Percentiles rank a stretch among this genome's conserved stretches.
phyloP scores from a whole-genome alignment of 140 eudicot genomes.

The Bidens hawaiensis region DNA sequence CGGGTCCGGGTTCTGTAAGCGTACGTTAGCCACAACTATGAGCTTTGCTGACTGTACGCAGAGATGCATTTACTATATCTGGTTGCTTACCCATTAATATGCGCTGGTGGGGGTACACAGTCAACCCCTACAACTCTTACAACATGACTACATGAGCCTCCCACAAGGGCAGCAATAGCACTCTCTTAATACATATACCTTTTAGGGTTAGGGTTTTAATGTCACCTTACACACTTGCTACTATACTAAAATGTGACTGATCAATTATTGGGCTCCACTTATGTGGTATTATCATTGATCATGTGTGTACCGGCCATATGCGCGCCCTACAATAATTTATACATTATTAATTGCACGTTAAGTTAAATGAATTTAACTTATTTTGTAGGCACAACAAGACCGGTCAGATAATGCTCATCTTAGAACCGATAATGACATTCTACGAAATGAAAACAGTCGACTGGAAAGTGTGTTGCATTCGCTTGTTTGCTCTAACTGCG shows the following conservation, averaged over 20 bases:
- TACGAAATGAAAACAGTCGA: slow-evolving; percentile 72
- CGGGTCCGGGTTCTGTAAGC: slow-evolving; percentile 1
- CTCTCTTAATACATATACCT: slow-evolving; percentile 32
- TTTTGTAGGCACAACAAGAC: slow-evolving; percentile 89
- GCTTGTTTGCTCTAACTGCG: slow-evolving; percentile 80
- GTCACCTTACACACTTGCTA: slow-evolving; percentile 16
- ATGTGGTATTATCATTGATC: slow-evolving; percentile 12
- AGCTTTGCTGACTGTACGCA: slow-evolving; percentile 12
- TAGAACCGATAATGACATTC: slow-evolving; percentile 70
- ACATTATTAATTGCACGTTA: slow-evolving; percentile 9
- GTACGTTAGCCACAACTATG: slow-evolving; percentile 31
- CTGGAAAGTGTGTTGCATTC: slow-evolving; percentile 62
- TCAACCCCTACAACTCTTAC: slow-evolving; percentile 46
- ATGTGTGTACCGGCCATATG: slow-evolving; percentile 1
- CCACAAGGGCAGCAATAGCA: slow-evolving; percentile 31
- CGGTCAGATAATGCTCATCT: slow-evolving; percentile 72
- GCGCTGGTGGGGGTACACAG: slow-evolving; percentile 47
- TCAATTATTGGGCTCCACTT: slow-evolving; percentile 27
- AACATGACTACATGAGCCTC: slow-evolving; percentile 39
- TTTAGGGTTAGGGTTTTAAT: slow-evolving; percentile 37
- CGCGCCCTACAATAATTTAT: slow-evolving; percentile 12
- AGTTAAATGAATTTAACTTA: neutral
- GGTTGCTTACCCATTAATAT: slow-evolving; percentile 51
- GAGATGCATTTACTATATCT: slow-evolving; percentile 40
- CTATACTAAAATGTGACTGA: slow-evolving; percentile 13